Conservation (phyloP, 2,329 filamentous ascomycete species). For the Thelonectria discophora region DNA sequence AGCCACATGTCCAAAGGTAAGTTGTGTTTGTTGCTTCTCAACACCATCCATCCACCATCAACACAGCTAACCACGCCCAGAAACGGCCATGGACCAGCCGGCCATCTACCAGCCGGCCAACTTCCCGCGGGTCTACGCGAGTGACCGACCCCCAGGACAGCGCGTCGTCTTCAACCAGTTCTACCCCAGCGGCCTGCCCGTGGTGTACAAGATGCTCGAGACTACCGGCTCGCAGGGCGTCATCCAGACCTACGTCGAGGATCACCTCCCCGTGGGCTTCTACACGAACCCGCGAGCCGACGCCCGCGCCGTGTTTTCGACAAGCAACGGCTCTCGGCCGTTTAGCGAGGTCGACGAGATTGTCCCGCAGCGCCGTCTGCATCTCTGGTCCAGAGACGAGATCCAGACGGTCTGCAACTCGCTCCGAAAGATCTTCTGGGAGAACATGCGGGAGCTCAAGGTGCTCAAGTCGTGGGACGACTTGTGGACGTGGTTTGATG, state of each 20-base stretch:
- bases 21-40: background rate
- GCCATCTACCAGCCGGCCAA: conserved; percentile 23
- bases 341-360: conserved; percentile 46
- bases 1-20: background rate
- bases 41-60: background rate
- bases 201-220: conserved; percentile 47
- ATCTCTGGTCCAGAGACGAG: conserved; percentile 52
- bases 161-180: conserved; percentile 41
- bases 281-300: conserved; percentile 47
- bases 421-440: conserved; percentile 49
- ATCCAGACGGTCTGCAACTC: conserved; percentile 52
- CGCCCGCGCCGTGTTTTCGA: conserved; percentile 53
- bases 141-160: conserved; percentile 37
- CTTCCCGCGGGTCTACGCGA: conserved; percentile 36
- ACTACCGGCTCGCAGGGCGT: conserved; percentile 37
- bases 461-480: conserved; percentile 49
- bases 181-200: conserved; percentile 50
- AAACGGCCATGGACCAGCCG: conserved; percentile 34
- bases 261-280: conserved; percentile 49
- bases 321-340: conserved; percentile 39
- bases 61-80: conserved; percentile 23
- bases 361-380: conserved; percentile 40
- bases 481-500: conserved; percentile 59
- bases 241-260: conserved; percentile 47
- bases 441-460: conserved; percentile 47